Evolutionary conservation across 495 filamentous ascomycete species (phyloP), one percentile per base, ranked within the genome.

Genomic region (Filosporella fistucella): DNA sequence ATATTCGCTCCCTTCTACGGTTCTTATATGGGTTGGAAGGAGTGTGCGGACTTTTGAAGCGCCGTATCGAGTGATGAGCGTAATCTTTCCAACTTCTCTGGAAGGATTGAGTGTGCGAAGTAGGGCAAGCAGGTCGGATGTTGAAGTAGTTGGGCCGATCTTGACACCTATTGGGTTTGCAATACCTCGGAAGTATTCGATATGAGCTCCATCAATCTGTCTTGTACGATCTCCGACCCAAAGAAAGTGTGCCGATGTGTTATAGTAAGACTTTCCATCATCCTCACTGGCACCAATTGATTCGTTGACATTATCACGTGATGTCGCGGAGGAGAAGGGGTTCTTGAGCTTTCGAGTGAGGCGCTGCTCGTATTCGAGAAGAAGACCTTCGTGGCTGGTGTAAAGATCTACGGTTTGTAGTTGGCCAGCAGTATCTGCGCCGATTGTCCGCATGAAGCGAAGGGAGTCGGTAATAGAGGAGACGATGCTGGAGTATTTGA

Each of bases 191-290:
- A 98, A 95, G 72, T 89, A 98, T 69, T 98, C 93, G 49, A 98
- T 81, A 66, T 98, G 93, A 0, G 88, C 94, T 51, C 88, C 86
- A 66, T 89, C 81, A 21, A 96, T 73, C 60, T 96, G 91, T 24
- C 93, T 81, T 1, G 93, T 98, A 45, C 93, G 86, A 65, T 98
- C 93, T 22, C 93, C 93, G 60, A 98, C 91, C 93, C 93, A 98
- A 58, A 98, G 74, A 70, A 98, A 96, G 65, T 97, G 94, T 0
- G 88, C 86, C n/a, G 87, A 93, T 0, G 93, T 97, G 62, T 93
- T 80, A 67, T 86, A 95, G 71, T 81, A 90, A 47, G 73, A 70
- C 57, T 72, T 76, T 17, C 49, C 54, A 26, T 54, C 45, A 39
- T 35, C 41, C 30, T 35, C 13, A 18, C 21, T 20, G 26, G 21